These are phyloP conservation scores for Eragrostis curvula DNA, from an alignment of 176 grass and related monocot species.

Conservation along the genomic window DNA sequence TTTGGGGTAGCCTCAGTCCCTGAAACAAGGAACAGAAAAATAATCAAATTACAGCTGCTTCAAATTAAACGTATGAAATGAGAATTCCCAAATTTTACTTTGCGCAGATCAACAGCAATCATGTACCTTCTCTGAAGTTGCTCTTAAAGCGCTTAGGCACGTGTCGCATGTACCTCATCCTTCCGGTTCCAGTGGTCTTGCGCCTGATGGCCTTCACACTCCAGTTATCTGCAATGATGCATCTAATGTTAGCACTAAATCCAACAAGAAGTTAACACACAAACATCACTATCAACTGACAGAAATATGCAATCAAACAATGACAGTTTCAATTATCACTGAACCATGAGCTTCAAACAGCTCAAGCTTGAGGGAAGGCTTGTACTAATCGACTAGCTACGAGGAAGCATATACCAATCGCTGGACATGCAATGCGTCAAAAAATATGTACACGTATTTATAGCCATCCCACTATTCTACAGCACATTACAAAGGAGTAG, in stretches of 20 bases:
- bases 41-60: neutral
- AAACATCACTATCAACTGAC: neutral
- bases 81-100: neutral
- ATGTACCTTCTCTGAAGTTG: slow-evolving; percentile 87
- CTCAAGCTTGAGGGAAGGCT: neutral
- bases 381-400: too few species aligned
- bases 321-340: too few species aligned
- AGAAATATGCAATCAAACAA: neutral
- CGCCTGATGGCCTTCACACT: slow-evolving; percentile 90
- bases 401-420: neutral
- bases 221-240: slow-evolving; percentile 69
- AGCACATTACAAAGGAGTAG: neutral
- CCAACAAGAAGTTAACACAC: neutral
- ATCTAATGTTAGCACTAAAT: too few species aligned
- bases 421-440: too few species aligned
- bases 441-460: too few species aligned
- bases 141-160: slow-evolving; percentile 83
- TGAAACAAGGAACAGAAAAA: slow-evolving; percentile 14
- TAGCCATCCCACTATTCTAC: too few species aligned
- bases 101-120: neutral
- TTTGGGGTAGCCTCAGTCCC: slow-evolving; percentile 76
- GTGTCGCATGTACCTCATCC: slow-evolving; percentile 95
- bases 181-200: slow-evolving; percentile 84
- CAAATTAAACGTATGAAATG: neutral
- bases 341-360: neutral